phyloP scores from a whole-genome alignment of 257 asterid genomes.

The Osmanthus fragrans region DNA sequence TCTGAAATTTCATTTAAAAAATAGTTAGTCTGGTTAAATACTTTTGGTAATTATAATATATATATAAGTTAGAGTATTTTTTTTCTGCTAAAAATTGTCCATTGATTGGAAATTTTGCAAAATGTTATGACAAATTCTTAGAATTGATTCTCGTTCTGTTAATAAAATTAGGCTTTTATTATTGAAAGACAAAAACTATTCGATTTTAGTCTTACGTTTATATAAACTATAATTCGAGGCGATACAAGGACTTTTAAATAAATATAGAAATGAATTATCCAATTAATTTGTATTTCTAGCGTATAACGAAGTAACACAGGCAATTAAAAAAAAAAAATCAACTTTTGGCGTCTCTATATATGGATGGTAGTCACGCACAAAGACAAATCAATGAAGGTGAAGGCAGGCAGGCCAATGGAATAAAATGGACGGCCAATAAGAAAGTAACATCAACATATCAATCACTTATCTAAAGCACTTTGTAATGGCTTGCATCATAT shows the following conservation, averaged over 20 bases:
- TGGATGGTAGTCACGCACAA: not conserved
- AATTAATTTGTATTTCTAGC: not conserved
- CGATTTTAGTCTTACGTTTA: too few relatives aligned
- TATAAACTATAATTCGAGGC: too few relatives aligned
- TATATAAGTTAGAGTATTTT: too few relatives aligned
- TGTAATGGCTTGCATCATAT: slow-evolving; percentile 22
- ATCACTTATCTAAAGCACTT: slow-evolving; percentile 10
- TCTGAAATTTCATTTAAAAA: too few relatives aligned
- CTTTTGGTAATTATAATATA: too few relatives aligned
- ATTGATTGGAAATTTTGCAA: too few relatives aligned
- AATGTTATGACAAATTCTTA: not conserved
- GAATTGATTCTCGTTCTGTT: too few relatives aligned
- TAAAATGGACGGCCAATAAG: slow-evolving; percentile 10
- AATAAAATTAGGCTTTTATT: too few relatives aligned
- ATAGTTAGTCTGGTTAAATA: too few relatives aligned
- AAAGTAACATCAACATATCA: slow-evolving; percentile 15
- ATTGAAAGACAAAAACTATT: too few relatives aligned
- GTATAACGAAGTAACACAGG: not conserved
- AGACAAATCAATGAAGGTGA: not conserved
- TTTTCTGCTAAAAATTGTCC: too few relatives aligned
- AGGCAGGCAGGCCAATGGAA: not conserved
- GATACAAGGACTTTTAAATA: not conserved
- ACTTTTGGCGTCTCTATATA: not conserved
- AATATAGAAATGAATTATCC: not conserved
- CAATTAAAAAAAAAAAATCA: not conserved